phyloP scores from a whole-genome alignment of 768 basidiomycete genomes.

The Suillus hirtellus region DNA sequence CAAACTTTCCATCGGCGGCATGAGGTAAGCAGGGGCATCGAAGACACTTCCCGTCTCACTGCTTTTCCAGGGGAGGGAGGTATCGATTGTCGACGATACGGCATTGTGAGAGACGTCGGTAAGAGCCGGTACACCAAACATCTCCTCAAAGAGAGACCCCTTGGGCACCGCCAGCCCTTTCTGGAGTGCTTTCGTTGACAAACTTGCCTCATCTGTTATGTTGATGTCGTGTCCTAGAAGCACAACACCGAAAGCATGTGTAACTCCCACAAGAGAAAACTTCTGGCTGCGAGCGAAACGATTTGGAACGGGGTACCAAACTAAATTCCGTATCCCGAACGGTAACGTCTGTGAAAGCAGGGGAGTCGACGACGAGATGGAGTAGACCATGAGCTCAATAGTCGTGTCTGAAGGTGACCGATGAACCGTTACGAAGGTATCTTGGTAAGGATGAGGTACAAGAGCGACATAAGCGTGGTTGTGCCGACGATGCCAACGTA shows the following conservation, averaged over 20 bases:
- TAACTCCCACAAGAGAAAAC: conserved; percentile 71
- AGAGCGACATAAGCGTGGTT: conserved; percentile 41
- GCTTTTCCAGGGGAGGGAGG: conserved; percentile 36
- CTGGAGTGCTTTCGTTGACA: conserved; percentile 40
- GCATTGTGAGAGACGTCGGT: conserved; percentile 23
- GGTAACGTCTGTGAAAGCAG: conserved; percentile 51
- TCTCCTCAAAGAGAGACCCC: conserved; percentile 82
- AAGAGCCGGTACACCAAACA: conserved; percentile 83
- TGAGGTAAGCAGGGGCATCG: conserved; percentile 70
- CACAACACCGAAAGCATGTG: conserved; percentile 61
- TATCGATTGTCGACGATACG: conserved; percentile 16
- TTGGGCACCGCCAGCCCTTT: conserved; percentile 32
- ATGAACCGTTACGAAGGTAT: conserved; percentile 62
- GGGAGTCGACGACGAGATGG: conserved; percentile 45
- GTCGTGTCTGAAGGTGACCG: conserved; percentile 29
- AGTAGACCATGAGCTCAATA: conserved; percentile 50
- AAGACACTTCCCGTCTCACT: conserved; percentile 52
- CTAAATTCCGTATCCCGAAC: conserved; percentile 57
- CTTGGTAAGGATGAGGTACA: conserved; percentile 56
- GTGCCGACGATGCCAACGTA: conserved; percentile 56
- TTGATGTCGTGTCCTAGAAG: conserved; percentile 63
- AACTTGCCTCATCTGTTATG: conserved; percentile 43
- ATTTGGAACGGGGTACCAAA: conserved; percentile 39
- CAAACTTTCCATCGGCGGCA: conserved; percentile 70
- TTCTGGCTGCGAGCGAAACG: conserved; percentile 31